These are phyloP conservation scores for Hypoxylon sp. DNA, from an alignment of 2,329 filamentous ascomycete genomes.

Conservation along the genomic window DNA sequence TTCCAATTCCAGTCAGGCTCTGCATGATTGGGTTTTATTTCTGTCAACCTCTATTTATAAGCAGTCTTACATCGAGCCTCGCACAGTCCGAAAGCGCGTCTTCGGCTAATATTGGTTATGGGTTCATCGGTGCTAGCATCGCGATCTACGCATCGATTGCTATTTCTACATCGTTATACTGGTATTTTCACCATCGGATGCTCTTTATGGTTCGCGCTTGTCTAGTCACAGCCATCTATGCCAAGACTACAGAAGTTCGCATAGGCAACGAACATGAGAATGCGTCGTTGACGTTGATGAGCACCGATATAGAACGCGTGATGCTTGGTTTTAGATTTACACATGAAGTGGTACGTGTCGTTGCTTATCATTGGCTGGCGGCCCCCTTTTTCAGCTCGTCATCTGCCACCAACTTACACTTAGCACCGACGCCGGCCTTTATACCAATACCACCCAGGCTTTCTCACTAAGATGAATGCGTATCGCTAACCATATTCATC, in stretches of 20 bases:
- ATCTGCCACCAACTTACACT: neutral
- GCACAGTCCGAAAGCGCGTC: constrained; percentile 39
- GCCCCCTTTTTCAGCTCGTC: neutral
- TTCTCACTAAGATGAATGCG: neutral
- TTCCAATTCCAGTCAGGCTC: constrained; percentile 48
- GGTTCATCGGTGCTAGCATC: constrained; percentile 59
- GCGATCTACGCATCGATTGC: constrained; percentile 60
- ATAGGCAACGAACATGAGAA: constrained; percentile 54
- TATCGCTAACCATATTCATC: constrained; percentile 9
- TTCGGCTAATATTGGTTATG: constrained; percentile 55
- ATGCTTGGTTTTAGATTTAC: constrained; percentile 53
- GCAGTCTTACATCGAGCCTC: constrained; percentile 53
- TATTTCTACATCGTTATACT: constrained; percentile 58
- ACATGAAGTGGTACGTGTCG: constrained; percentile 55
- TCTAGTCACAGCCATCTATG: constrained; percentile 55
- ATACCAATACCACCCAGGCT: neutral
- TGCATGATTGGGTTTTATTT: constrained; percentile 52
- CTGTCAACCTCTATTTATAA: constrained; percentile 56
- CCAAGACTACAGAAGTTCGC: constrained; percentile 49
- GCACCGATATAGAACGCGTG: constrained; percentile 62
- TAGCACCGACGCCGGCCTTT: neutral
- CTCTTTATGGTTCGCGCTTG: constrained; percentile 52
- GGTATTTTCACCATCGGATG: constrained; percentile 57
- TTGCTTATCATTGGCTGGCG: neutral
- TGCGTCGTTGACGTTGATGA: constrained; percentile 64